Evolutionary conservation across 495 filamentous ascomycete species (phyloP), one percentile per base, ranked within the genome.

Genomic region (Penicillium bovifimosum): DNA sequence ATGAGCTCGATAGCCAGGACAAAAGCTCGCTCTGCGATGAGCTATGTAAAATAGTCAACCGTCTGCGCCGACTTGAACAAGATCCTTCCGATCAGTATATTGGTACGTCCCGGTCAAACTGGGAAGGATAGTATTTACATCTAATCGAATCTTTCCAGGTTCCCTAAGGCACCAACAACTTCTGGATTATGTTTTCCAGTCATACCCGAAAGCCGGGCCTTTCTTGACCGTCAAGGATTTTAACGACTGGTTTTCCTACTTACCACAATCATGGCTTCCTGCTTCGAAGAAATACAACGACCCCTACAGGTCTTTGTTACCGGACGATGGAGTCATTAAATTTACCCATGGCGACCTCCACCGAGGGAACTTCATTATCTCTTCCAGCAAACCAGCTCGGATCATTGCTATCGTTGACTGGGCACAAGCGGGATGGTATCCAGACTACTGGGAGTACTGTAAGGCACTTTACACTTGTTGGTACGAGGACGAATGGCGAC

Each of bases 361-460:
- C 20, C 20, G 20, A 24, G 20, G 20, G 20, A 24, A 24, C 4
- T 2, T 24, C 4, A 67, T 76, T 10, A 41, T 75, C 10, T 62
- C 69, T 32, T 59, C 61, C 14, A 63, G 54, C 20, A 46, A 29
- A 33, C 69, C 66, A 7, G 43, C 56, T 46, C 63, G 54, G 5
- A 45, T 73, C 41, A 9, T 73, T 36, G 58, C 62, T 6, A 66
- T 75, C 31, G 51, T 76, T 29, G 71, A 75, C 46, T 75, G 69
- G 72, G 62, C 28, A 27, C 65, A 74, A 43, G 39, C 66, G 4
- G 72, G 70, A 1, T 76, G 66, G 69, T 73, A 70, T 54, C 68
- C 4, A 16, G 67, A 68, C 38, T 75, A 75, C 55, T 75, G 71
- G 72, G 73, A 74, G 51, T 72, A 74, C 52, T 75, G 69, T 41